Evolutionary conservation across 1,139 yeast genomes (phyloP), one percentile per base, ranked within the genome.

Genomic region (Pichia sp.): DNA sequence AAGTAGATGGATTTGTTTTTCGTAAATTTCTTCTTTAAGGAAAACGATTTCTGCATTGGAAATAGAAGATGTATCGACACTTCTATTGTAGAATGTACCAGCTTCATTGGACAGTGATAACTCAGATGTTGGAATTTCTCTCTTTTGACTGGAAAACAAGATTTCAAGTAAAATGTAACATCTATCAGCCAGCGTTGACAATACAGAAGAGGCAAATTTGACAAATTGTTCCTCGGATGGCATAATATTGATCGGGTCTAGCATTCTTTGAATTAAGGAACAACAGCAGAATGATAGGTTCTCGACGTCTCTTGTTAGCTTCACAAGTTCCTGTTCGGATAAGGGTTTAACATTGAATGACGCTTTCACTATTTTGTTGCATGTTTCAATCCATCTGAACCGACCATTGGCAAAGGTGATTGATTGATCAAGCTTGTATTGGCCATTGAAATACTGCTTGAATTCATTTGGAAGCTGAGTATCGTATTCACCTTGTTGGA

Each of bases 401-500:
- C 54, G 48, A 3, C 59, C 56, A 42, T 56, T 58, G 2, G 55
- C 48, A 44, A 57, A 57, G 10, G 61, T 50, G n/a, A 53, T 47
- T 12, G 50, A 38, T 27, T 51, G 58, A 38, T 55, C 55, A 18
- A 58, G 30, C 10, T 37, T 45, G 34, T 38, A 55, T 5, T 31
- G 31, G 12, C 52, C 54, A 3, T 45, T 33, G 6, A 30, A 36
- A 39, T 50, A 50, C 21, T 44, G 39, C 14, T 38, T 42, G 42
- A 57, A 56, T 41, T 59, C 63, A 42, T 43, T 51, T 0, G 85
- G 85, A 58, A 78, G 60, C 20, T 74, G 63, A 0, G 82, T 82
- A 55, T 80, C 81, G 59, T 76, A 78, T 56, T 79, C 83, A 42
- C 72, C 77, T 46, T 69, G 66, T 52, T 69, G 68, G 50, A 83